Evolutionary conservation across 371 early-diverging fungal genomes (phyloP).

Genomic region (Apophysomyces variabilis): DNA sequence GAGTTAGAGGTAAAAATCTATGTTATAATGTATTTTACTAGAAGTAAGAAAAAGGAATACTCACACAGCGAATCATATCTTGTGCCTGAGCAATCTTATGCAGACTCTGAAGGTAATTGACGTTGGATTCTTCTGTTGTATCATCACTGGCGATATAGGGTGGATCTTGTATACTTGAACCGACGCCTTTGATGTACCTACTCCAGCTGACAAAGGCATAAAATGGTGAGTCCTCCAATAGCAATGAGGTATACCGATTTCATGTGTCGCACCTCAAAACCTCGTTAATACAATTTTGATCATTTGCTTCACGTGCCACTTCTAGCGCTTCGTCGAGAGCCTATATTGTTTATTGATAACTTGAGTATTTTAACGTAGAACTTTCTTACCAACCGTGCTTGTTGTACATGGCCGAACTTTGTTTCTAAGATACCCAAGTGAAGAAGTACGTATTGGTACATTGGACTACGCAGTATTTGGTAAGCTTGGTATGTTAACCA

Average conservation of each 20-base stretch:
- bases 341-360: constrained; percentile 12
- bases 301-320: constrained; percentile 40
- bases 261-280: constrained; percentile 28
- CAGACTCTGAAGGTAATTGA: constrained; percentile 21
- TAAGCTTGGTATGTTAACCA: background rate
- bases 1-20: background rate
- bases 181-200: constrained; percentile 17
- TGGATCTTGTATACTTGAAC: constrained; percentile 8
- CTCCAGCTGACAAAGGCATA: constrained; percentile 18
- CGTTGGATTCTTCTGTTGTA: constrained; percentile 15
- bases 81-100: constrained; percentile 16
- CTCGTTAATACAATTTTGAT: constrained; percentile 41
- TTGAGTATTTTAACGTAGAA: background rate
- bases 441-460: constrained; percentile 43
- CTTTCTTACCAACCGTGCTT: constrained; percentile 33
- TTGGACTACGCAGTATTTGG: constrained; percentile 21
- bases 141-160: constrained; percentile 7
- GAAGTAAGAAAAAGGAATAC: background rate
- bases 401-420: constrained; percentile 41
- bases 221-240: background rate
- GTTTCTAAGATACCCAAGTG: constrained; percentile 45
- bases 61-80: constrained; percentile 25
- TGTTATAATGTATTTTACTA: no score
- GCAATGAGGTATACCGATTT: background rate
- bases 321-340: constrained; percentile 43